Conservation (phyloP, 2,329 filamentous ascomycete genomes). For the Aspergillus uvarum region DNA sequence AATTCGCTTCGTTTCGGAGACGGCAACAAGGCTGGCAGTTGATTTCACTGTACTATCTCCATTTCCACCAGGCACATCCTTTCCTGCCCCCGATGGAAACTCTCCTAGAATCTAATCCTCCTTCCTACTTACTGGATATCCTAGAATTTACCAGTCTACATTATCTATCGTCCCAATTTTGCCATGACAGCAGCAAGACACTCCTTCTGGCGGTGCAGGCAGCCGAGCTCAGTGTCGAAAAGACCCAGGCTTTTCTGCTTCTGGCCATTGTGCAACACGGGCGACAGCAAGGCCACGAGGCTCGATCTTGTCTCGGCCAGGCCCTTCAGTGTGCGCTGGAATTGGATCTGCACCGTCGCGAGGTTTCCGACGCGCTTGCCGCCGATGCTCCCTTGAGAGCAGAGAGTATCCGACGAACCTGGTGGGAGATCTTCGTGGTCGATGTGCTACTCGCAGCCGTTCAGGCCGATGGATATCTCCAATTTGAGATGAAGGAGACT, state of each 20-base stretch:
- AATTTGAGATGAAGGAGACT: neutral
- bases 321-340: slow-evolving; percentile 2
- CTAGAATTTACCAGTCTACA: slow-evolving; percentile 8
- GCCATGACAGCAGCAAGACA: neutral
- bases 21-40: neutral
- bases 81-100: slow-evolving; percentile 7
- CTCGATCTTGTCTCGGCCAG: neutral
- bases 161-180: slow-evolving; percentile 4
- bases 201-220: neutral
- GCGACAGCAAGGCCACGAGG: slow-evolving; percentile 1
- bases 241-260: slow-evolving; percentile 1
- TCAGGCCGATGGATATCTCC: slow-evolving; percentile 7
- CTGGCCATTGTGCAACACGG: slow-evolving; percentile 1
- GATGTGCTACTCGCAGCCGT: slow-evolving; percentile 10
- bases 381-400: neutral
- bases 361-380: neutral
- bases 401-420: slow-evolving; percentile 10
- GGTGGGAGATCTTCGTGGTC: slow-evolving; percentile 14
- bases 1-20: neutral
- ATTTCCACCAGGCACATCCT: slow-evolving; percentile 12
- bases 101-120: slow-evolving; percentile 2
- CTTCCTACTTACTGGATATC: slow-evolving; percentile 4
- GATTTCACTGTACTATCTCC: slow-evolving; percentile 7
- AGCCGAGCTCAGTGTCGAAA: neutral
- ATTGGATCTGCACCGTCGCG: neutral